phyloP scores from a whole-genome alignment of 2,329 filamentous ascomycete genomes.

The Fusarium burgessii region DNA sequence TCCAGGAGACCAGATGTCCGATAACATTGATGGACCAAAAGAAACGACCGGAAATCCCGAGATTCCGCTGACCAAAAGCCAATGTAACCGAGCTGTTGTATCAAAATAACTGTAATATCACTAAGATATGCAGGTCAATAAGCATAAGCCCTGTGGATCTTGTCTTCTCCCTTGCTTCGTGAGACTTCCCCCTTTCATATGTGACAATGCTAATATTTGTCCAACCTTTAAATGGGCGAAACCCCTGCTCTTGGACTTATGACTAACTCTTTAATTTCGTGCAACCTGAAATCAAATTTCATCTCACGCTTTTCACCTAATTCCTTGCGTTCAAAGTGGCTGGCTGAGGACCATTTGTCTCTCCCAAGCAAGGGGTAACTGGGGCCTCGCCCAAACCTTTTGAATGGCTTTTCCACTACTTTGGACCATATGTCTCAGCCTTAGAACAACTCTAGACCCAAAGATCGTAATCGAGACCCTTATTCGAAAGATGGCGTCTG shows the following conservation, averaged over 20 bases:
- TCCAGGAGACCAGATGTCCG: background rate
- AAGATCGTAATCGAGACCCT: background rate
- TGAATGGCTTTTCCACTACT: background rate
- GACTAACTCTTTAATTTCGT: accelerated
- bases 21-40: no score
- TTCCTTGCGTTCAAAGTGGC: background rate
- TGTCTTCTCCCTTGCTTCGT: background rate
- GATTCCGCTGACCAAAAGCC: background rate
- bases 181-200: background rate
- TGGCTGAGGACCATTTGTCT: background rate
- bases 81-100: background rate
- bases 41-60: background rate
- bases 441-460: background rate
- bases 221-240: accelerated
- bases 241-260: accelerated
- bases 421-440: background rate
- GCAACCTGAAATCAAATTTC: accelerated
- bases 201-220: background rate
- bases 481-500: background rate
- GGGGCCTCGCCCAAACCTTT: background rate
- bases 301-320: background rate
- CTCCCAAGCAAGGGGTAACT: background rate
- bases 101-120: background rate
- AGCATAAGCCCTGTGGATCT: background rate
- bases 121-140: background rate